Evolutionary conservation across 306 rosid genomes (phyloP).

Genomic region (Cicer pinnatifidum): DNA sequence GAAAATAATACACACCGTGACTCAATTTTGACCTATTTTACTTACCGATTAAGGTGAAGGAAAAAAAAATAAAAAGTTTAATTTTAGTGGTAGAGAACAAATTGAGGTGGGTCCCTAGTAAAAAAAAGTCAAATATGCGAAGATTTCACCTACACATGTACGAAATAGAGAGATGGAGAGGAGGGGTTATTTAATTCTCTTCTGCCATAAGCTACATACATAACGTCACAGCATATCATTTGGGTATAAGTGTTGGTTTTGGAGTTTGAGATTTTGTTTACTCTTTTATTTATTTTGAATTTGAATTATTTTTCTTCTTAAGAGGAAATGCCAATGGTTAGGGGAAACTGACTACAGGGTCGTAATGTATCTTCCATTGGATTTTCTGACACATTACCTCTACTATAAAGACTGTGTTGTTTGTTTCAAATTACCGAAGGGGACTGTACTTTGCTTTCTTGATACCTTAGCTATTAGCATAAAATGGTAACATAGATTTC

Average conservation of each 20-base stretch:
- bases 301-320: background rate
- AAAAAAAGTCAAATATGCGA: slow-evolving; percentile 68
- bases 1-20: slow-evolving; percentile 19
- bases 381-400: slow-evolving; percentile 75
- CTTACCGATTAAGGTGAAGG: background rate
- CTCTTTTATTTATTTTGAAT: background rate
- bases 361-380: slow-evolving; percentile 77
- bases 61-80: background rate
- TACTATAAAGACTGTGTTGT: slow-evolving; percentile 48
- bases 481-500: slow-evolving; percentile 40
- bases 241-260: slow-evolving; percentile 25
- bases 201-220: slow-evolving; percentile 34
- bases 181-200: slow-evolving; percentile 38
- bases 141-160: slow-evolving; percentile 54
- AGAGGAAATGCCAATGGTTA: slow-evolving; percentile 36
- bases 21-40: slow-evolving; percentile 56
- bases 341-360: slow-evolving; percentile 64
- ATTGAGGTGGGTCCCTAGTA: slow-evolving; percentile 52
- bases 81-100: background rate
- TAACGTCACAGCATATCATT: slow-evolving; percentile 39
- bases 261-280: background rate
- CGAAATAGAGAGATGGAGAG: slow-evolving; percentile 31
- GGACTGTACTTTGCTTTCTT: slow-evolving; percentile 33
- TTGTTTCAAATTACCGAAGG: slow-evolving; percentile 54
- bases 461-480: slow-evolving; percentile 42